These are phyloP conservation scores for Hysterium pulicare DNA, from an alignment of 2,329 filamentous ascomycete species.

Conservation along the genomic window DNA sequence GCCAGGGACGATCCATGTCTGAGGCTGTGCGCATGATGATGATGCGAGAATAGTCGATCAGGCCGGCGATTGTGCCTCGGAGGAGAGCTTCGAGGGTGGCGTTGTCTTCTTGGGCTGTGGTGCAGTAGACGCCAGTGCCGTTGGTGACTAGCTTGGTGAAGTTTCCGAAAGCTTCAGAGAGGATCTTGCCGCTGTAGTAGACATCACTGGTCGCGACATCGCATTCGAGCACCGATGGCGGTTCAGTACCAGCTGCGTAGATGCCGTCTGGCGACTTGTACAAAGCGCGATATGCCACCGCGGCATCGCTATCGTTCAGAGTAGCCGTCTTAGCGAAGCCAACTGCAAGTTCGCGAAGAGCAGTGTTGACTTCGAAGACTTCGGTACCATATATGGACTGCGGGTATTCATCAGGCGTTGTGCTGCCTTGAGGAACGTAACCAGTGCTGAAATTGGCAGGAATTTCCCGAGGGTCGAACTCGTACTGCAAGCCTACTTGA, in stretches of 20 bases:
- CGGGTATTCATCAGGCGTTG: conserved; percentile 46
- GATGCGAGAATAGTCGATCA: conserved; percentile 33
- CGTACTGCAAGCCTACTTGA: conserved; percentile 73
- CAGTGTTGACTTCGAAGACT: conserved; percentile 41
- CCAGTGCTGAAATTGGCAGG: conserved; percentile 63
- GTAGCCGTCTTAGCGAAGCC: conserved; percentile 31
- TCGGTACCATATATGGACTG: conserved; percentile 40
- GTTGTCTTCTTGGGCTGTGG: conserved; percentile 36
- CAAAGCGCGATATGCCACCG: conserved; percentile 36
- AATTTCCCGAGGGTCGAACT: conserved; percentile 68
- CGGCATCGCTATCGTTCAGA: conserved; percentile 36
- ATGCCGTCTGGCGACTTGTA: conserved; percentile 24
- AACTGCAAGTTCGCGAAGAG: conserved; percentile 33
- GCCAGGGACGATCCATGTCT: conserved; percentile 68
- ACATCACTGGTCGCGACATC: conserved; percentile 29
- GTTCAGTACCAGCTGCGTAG: conserved; percentile 19
- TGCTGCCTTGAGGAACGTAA: conserved; percentile 63
- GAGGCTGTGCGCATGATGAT: conserved; percentile 48
- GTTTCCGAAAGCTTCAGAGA: conserved; percentile 25
- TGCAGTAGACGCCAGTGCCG: conserved; percentile 35
- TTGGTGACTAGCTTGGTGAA: conserved; percentile 33
- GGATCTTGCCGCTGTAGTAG: conserved; percentile 25
- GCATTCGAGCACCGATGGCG: conserved; percentile 28
- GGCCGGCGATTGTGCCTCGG: conserved; percentile 20
- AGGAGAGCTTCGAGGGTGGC: conserved; percentile 32